Base-by-base conservation (phyloP, 2,329 filamentous ascomycete genomes). In the Lasiodiplodia sp. region DNA sequence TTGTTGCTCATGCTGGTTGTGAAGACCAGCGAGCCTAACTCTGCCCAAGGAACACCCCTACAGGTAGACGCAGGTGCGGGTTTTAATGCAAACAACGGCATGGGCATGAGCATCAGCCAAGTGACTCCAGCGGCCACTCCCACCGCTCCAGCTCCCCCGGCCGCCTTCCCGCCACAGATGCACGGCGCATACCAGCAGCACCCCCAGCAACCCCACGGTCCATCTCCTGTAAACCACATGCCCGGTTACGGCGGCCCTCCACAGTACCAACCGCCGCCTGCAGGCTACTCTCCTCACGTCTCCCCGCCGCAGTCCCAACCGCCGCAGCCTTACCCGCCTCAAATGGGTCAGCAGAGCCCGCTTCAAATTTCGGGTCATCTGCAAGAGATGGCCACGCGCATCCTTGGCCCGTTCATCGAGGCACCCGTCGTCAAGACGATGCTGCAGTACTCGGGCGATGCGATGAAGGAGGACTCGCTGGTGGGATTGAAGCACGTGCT, bases 1-100 rank as follows among this genome's bases (percentile, higher is more conserved):
- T 83, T 99, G 44, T 84, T 98, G 10, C 88, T 94, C 25, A 92
- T 95, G 1, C 91, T 98, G 71, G 93, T 97, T 3, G 92, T 96
- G 65, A 79, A n/a, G 73, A 78, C 58, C 71, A 81, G 73, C 71
- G 77, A 75, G 69, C 82, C 72, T 63, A 77, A 69, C 69, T 80
- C 75, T 16, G 75, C 78, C 52, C 73, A 69, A 18, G 70, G 70
- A 63, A 70, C 73, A 8, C 73, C 74, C n/a, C 70, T 75, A 37
- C 73, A 71, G n/a, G 76, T 73, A 37, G 73, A 78, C 55, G 75
- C 53, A 49, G 73, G 21, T 71, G 72, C 47, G 69, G 74, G 16
- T 57, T 70, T 8, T 49, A 71, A 31, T 34, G 68, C 23, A 65
- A 65, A 7, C 73, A 75, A 44, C 64, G 70, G 3, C 71, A 38